These are phyloP conservation scores for Trichophyton schoenleinii DNA, from an alignment of 2,329 filamentous ascomycete species.

Conservation along the genomic window DNA sequence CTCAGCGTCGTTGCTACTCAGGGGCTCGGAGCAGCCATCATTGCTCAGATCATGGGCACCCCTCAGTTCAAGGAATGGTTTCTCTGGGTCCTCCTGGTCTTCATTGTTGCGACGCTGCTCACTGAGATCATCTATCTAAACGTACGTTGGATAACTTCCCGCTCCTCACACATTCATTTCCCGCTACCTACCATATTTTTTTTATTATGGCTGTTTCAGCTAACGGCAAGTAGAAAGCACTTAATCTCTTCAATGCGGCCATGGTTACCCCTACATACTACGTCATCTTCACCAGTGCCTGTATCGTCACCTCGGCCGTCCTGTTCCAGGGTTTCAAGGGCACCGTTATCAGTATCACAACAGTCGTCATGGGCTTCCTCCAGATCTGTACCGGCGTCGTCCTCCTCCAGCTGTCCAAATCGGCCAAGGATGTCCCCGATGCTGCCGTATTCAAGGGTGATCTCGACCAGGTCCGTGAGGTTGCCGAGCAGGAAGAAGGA, in stretches of 20 bases:
- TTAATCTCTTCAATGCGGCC: constrained; percentile 93
- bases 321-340: constrained; percentile 92
- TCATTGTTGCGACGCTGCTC: constrained; percentile 75
- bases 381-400: constrained; percentile 90
- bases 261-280: constrained; percentile 98
- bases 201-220: constrained; percentile 15
- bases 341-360: constrained; percentile 64
- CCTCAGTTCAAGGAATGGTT: constrained; percentile 98
- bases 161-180: too few species aligned
- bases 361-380: constrained; percentile 84
- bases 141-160: constrained; percentile 44
- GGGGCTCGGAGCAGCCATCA: constrained; percentile 78
- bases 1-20: constrained; percentile 92
- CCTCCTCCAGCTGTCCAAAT: constrained; percentile 90
- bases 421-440: constrained; percentile 92
- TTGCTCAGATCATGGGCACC: constrained; percentile 69
- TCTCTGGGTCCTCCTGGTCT: constrained; percentile 77
- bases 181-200: not conserved
- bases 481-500: constrained; percentile 89
- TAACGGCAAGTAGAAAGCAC: constrained; percentile 66
- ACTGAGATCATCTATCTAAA: constrained; percentile 95
- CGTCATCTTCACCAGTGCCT: constrained; percentile 92
- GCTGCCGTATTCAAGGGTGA: constrained; percentile 84
- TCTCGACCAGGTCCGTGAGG: constrained; percentile 86
- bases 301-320: constrained; percentile 85